Evolutionary conservation across 352 stramenopile species (phyloP).

Genomic region (Globisporangium recalcitrans): DNA sequence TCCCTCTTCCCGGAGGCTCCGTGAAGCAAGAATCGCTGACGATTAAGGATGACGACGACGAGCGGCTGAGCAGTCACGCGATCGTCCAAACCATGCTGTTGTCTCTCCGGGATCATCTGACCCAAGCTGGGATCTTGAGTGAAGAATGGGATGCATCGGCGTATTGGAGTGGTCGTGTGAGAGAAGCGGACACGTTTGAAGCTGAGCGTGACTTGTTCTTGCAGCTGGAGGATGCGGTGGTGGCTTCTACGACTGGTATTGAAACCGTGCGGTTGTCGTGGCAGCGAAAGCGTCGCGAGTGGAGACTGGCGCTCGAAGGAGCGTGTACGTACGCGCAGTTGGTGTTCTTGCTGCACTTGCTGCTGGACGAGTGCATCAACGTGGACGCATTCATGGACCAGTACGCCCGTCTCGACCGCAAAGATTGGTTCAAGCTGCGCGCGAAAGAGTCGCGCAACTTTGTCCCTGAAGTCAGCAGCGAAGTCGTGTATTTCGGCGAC

Average conservation of each 20-base stretch:
- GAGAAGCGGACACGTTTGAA: slow-evolving; percentile 27
- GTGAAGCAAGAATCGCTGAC: slow-evolving; percentile 41
- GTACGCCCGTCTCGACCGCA: slow-evolving; percentile 57
- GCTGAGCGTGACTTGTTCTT: slow-evolving; percentile 41
- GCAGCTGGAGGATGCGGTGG: slow-evolving; percentile 53
- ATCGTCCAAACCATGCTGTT: slow-evolving; percentile 61
- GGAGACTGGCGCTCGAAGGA: slow-evolving; percentile 56
- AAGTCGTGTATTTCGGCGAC: slow-evolving; percentile 77
- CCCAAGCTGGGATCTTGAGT: slow-evolving; percentile 44
- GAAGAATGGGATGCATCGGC: slow-evolving; percentile 38
- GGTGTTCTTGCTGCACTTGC: slow-evolving; percentile 63
- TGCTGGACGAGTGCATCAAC: slow-evolving; percentile 75
- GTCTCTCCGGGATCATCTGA: slow-evolving; percentile 50
- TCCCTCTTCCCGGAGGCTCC: slow-evolving; percentile 54
- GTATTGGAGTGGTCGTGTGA: slow-evolving; percentile 39
- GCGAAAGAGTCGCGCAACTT: slow-evolving; percentile 72
- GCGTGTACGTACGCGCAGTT: slow-evolving; percentile 67
- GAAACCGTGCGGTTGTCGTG: slow-evolving; percentile 67
- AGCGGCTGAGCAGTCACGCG: slow-evolving; percentile 33
- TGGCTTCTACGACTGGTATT: slow-evolving; percentile 23
- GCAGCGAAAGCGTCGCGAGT: slow-evolving; percentile 72
- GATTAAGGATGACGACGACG: slow-evolving; percentile 34
- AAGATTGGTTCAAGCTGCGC: slow-evolving; percentile 75
- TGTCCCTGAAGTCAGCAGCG: slow-evolving; percentile 58
- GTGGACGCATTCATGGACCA: slow-evolving; percentile 79